Evolutionary conservation across 306 rosid species (phyloP).

Genomic region (Vigna hirtella): DNA sequence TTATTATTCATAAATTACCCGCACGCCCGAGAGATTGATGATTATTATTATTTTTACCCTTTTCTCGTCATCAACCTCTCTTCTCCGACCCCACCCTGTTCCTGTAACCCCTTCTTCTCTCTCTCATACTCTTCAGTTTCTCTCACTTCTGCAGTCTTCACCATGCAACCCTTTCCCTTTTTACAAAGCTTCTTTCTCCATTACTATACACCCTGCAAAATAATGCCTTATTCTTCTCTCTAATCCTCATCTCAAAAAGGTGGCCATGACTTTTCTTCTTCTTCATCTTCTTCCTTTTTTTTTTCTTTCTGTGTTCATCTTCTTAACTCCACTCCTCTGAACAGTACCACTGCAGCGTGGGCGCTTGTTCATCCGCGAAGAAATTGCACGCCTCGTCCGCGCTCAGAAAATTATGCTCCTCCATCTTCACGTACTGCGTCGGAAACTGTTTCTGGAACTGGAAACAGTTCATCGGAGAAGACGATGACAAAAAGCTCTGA

Average conservation of each 20-base stretch:
- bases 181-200: constrained; percentile 24
- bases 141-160: neutral
- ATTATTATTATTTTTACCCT: constrained; percentile 29
- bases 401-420: constrained; percentile 90
- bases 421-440: constrained; percentile 78
- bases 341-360: constrained; percentile 86
- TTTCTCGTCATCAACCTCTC: constrained; percentile 54
- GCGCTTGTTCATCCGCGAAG: constrained; percentile 93
- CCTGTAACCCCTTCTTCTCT: neutral
- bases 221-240: constrained; percentile 11
- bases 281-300: no score
- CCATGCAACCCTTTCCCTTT: constrained; percentile 2
- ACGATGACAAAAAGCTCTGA: constrained; percentile 50
- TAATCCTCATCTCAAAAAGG: neutral
- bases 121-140: constrained; percentile 1
- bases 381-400: constrained; percentile 83
- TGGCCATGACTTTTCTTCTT: no score
- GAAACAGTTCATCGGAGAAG: constrained; percentile 61
- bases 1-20: constrained; percentile 40
- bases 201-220: constrained; percentile 25
- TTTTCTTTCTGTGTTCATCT: neutral
- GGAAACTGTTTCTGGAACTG: constrained; percentile 67
- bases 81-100: constrained; percentile 51
- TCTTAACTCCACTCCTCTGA: constrained; percentile 68
- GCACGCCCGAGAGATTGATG: constrained; percentile 44